These are phyloP conservation scores for Pleurotus sapidus DNA, from an alignment of 768 basidiomycete species.

Conservation along the genomic window DNA sequence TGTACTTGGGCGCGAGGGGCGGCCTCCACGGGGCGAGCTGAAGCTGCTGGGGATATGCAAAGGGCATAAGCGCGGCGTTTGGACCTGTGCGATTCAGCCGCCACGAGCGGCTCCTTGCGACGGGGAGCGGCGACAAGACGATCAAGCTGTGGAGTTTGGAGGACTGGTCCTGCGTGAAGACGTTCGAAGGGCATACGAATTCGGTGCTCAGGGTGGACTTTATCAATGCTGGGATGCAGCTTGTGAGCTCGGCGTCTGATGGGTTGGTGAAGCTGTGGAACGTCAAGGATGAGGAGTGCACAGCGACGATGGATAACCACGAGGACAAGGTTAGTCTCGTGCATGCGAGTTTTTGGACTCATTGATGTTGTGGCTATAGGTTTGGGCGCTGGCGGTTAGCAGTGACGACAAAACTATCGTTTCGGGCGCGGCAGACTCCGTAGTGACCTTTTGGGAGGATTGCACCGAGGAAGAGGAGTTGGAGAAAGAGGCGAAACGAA, in stretches of 20 bases:
- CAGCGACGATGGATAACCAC: slow-evolving; percentile 91
- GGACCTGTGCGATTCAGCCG: slow-evolving; percentile 89
- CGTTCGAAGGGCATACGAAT: slow-evolving; percentile 98
- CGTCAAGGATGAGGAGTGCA: slow-evolving; percentile 83
- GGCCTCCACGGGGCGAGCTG: slow-evolving; percentile 62
- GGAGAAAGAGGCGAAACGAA: slow-evolving; percentile 71
- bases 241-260: slow-evolving; percentile 90
- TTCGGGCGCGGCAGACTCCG: slow-evolving; percentile 94
- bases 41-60: slow-evolving; percentile 83
- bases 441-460: slow-evolving; percentile 96
- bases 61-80: slow-evolving; percentile 96
- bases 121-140: slow-evolving; percentile 94
- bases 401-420: slow-evolving; percentile 81
- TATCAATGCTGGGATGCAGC: slow-evolving; percentile 75
- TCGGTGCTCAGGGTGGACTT: slow-evolving; percentile 94
- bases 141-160: slow-evolving; percentile 93
- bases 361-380: slow-evolving; percentile 41
- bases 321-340: slow-evolving; percentile 80
- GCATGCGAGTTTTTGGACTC: slow-evolving; percentile 2
- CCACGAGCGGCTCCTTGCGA: slow-evolving; percentile 82
- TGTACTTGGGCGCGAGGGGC: slow-evolving; percentile 31
- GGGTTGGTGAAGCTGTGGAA: slow-evolving; percentile 97
- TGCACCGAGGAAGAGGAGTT: slow-evolving; percentile 81
- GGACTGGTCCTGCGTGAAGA: slow-evolving; percentile 91
- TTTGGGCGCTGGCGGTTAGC: slow-evolving; percentile 93